Conservation (phyloP, 352 stramenopile species). For the Globisporangium alternatum region DNA sequence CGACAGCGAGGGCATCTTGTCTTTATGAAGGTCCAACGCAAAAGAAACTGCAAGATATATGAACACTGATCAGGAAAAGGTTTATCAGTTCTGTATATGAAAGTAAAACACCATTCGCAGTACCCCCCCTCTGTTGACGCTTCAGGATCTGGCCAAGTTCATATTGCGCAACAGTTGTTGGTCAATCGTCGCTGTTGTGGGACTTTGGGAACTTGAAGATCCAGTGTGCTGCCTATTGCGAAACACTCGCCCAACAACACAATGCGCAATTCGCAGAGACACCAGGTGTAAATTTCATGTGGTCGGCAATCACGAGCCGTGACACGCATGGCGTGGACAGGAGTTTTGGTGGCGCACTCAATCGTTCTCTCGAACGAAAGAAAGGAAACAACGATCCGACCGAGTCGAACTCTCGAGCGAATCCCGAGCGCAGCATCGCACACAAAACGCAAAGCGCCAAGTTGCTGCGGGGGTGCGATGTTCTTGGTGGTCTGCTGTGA, state of each 20-base stretch:
- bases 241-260: conserved; percentile 3
- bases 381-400: background rate
- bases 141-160: conserved; percentile 13
- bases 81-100: background rate
- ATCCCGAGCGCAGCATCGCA: background rate
- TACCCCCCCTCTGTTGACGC: conserved; percentile 5
- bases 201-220: conserved; percentile 8
- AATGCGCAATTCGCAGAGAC: conserved; percentile 7
- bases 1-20: no score
- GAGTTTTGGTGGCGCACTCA: background rate
- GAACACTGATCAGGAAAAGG: background rate
- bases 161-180: conserved; percentile 14
- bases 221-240: conserved; percentile 1
- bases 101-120: background rate
- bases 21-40: no score
- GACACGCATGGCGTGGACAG: conserved; percentile 15
- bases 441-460: background rate
- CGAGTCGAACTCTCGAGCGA: background rate
- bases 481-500: no score
- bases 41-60: no score
- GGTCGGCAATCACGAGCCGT: background rate
- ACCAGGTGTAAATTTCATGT: conserved; percentile 5
- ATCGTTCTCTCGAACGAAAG: background rate
- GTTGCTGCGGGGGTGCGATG: no score
- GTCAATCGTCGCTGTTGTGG: conserved; percentile 1